These are phyloP conservation scores for Ogataea salicorniae DNA, from an alignment of 805 yeast genomes.

Conservation along the genomic window DNA sequence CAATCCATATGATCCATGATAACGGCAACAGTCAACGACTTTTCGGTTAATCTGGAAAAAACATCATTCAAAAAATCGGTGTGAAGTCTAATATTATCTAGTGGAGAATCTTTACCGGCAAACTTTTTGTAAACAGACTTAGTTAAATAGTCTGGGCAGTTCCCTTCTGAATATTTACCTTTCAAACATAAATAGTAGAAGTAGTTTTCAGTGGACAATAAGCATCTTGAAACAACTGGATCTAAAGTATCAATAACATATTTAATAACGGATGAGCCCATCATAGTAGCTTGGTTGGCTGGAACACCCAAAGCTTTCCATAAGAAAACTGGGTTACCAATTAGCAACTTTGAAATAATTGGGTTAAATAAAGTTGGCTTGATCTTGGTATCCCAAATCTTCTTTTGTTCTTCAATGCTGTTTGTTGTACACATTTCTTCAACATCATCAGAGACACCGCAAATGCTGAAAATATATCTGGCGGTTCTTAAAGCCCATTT, in stretches of 20 bases:
- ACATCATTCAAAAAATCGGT: slow-evolving; percentile 78
- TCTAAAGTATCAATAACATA: slow-evolving; percentile 76
- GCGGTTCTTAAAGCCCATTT: slow-evolving; percentile 81
- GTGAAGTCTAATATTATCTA: slow-evolving; percentile 69
- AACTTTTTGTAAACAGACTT: slow-evolving; percentile 50
- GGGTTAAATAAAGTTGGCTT: slow-evolving; percentile 72
- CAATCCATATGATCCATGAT: slow-evolving; percentile 94
- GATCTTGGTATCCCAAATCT: slow-evolving; percentile 57
- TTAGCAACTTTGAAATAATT: slow-evolving; percentile 55
- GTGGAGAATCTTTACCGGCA: slow-evolving; percentile 41
- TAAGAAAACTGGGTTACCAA: slow-evolving; percentile 79
- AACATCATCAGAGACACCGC: slow-evolving; percentile 49
- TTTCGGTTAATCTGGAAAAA: slow-evolving; percentile 54
- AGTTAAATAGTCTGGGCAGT: slow-evolving; percentile 76
- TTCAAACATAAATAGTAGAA: slow-evolving; percentile 66
- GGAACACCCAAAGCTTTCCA: slow-evolving; percentile 94
- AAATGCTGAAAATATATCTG: slow-evolving; percentile 48
- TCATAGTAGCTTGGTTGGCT: slow-evolving; percentile 75
- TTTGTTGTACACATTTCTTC: slow-evolving; percentile 51
- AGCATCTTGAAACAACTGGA: slow-evolving; percentile 60
- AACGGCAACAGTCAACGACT: slow-evolving; percentile 68
- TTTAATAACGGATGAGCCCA: slow-evolving; percentile 64
- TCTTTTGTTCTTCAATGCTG: slow-evolving; percentile 56
- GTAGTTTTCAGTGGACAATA: slow-evolving; percentile 68
- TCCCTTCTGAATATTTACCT: slow-evolving; percentile 54